These are phyloP conservation scores for Neurospora tetraspora DNA, from an alignment of 495 filamentous ascomycete genomes.

Conservation along the genomic window DNA sequence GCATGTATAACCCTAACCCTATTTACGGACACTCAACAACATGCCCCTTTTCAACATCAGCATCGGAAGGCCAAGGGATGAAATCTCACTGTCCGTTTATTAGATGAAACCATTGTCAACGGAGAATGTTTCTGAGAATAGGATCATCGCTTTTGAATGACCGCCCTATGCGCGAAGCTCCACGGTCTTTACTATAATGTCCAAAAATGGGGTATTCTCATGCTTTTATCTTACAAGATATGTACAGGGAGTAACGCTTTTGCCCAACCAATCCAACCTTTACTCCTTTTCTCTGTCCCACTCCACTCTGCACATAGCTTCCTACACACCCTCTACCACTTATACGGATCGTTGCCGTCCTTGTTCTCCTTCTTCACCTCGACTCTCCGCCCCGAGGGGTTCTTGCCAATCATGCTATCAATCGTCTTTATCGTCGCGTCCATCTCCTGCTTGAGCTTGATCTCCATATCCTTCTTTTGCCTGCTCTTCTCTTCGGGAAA, in stretches of 20 bases:
- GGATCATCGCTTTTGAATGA: too few relatives aligned
- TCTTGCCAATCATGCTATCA: not conserved
- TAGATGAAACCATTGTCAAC: too few relatives aligned
- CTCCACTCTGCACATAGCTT: not conserved
- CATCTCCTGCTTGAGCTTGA: constrained; percentile 11
- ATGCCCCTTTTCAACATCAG: not conserved
- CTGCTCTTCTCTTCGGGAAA: constrained; percentile 15
- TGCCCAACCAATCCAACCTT: not conserved
- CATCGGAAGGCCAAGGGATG: not conserved
- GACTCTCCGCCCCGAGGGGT: not conserved
- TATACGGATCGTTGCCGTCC: not conserved
- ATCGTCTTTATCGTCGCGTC: constrained; percentile 4
- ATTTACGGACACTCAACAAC: not conserved
- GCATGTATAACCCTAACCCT: constrained; percentile 6
- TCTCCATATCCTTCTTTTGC: constrained; percentile 2
- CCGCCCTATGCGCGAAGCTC: not conserved
- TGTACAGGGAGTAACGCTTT: not conserved
- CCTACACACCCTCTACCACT: not conserved
- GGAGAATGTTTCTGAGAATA: too few relatives aligned
- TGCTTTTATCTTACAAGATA: constrained; percentile 2
- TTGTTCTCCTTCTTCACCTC: not conserved
- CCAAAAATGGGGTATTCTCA: not conserved
- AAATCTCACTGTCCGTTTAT: not conserved
- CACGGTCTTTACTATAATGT: not conserved
- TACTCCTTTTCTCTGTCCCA: not conserved